Conservation (phyloP, 2,329 filamentous ascomycete species). For the Fusarium denticulatum region DNA sequence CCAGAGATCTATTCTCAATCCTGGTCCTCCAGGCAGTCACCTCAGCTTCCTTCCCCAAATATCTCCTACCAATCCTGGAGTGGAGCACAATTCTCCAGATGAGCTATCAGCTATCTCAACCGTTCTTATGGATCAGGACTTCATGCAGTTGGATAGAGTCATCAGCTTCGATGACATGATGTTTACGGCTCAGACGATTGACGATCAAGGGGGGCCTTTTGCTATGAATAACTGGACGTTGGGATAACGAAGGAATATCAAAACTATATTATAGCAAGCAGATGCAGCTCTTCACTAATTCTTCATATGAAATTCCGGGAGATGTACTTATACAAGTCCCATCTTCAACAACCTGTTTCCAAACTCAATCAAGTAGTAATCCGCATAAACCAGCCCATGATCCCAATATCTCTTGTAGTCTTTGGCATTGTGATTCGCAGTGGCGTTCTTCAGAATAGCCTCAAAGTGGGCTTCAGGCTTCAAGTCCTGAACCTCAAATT, state of each 20-base stretch:
- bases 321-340: constrained; percentile 1
- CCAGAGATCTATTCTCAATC: background rate
- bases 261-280: background rate
- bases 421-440: constrained; percentile 48
- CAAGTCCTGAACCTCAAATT: constrained; percentile 3
- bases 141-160: constrained; percentile 48
- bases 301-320: background rate
- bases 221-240: constrained; percentile 18
- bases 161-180: constrained; percentile 51
- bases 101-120: constrained; percentile 46
- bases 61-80: constrained; percentile 1
- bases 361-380: constrained; percentile 57
- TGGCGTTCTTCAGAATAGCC: constrained; percentile 47
- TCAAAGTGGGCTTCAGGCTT: constrained; percentile 39
- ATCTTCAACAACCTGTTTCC: constrained; percentile 28
- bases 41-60: constrained; percentile 16
- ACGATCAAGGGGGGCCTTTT: constrained; percentile 9
- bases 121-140: constrained; percentile 45
- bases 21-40: background rate
- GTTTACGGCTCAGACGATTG: constrained; percentile 40
- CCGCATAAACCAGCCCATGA: constrained; percentile 59
- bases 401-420: constrained; percentile 47
- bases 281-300: background rate
- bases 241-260: background rate
- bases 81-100: constrained; percentile 31